These are phyloP conservation scores for Aspergillus ostianus DNA, from an alignment of 495 filamentous ascomycete genomes.

Conservation along the genomic window DNA sequence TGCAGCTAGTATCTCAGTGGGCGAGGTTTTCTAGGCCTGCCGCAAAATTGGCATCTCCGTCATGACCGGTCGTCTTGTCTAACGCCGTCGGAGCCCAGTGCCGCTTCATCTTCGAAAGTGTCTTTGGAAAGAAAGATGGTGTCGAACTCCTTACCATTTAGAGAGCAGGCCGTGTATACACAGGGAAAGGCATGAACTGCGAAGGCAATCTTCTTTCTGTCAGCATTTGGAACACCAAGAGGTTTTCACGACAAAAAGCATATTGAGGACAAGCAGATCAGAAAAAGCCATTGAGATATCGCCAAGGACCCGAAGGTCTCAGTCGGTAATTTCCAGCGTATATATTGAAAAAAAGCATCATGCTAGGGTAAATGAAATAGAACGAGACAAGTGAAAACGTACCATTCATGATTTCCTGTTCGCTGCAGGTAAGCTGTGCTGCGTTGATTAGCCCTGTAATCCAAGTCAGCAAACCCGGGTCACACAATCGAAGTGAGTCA, in stretches of 20 bases:
- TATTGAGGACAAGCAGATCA: conserved; percentile 49
- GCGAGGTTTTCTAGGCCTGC: conserved; percentile 99
- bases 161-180: background rate
- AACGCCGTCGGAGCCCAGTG: conserved; percentile 97
- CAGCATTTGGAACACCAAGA: conserved; percentile 19
- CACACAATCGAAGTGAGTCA: conserved; percentile 15
- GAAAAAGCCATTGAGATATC: conserved; percentile 85
- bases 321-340: conserved; percentile 99
- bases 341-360: conserved; percentile 81
- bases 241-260: conserved; percentile 13
- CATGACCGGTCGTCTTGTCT: conserved; percentile 55
- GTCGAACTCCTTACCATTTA: conserved; percentile 32
- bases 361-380: conserved; percentile 27
- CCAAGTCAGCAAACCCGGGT: conserved; percentile 1
- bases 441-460: conserved; percentile 13
- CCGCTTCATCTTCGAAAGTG: conserved; percentile 83
- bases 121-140: conserved; percentile 15
- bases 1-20: conserved; percentile 69
- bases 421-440: background rate
- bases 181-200: background rate
- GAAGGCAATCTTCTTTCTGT: conserved; percentile 24
- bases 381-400: conserved; percentile 17
- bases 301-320: conserved; percentile 74
- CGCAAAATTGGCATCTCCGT: conserved; percentile 89
- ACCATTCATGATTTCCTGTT: conserved; percentile 20